These are phyloP conservation scores for Elsinoe arachidis DNA, from an alignment of 2,329 filamentous ascomycete genomes.

Conservation along the genomic window DNA sequence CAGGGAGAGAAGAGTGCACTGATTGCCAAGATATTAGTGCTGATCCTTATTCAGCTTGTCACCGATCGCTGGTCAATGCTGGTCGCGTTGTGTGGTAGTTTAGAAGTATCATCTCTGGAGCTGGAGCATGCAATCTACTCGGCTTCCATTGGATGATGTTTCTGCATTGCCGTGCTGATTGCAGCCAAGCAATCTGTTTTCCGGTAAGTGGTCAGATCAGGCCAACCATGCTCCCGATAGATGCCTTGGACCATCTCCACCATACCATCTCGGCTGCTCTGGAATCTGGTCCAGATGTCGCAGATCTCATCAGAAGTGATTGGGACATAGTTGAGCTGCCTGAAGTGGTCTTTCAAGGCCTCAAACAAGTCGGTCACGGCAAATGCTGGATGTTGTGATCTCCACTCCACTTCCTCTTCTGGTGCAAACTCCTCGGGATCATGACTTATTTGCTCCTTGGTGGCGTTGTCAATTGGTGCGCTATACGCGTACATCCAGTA, in stretches of 20 bases:
- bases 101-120: too few species aligned
- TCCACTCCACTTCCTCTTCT: background rate
- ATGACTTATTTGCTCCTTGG: background rate
- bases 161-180: background rate
- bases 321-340: background rate
- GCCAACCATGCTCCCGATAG: conserved; percentile 15
- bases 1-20: too few species aligned
- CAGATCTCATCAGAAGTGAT: background rate
- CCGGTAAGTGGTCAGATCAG: background rate
- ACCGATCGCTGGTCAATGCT: too few species aligned
- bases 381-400: background rate
- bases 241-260: background rate
- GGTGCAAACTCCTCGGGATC: background rate
- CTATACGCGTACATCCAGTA: background rate
- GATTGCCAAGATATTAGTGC: too few species aligned
- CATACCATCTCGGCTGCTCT: too few species aligned
- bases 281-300: background rate
- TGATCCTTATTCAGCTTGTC: too few species aligned
- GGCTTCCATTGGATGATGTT: too few species aligned
- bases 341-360: background rate
- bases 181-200: background rate
- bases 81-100: too few species aligned
- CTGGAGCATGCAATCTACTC: too few species aligned
- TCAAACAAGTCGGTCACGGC: background rate
- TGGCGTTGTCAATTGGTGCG: background rate